A percentile compares a stretch with the other conserved stretches of the same genome.
Evolutionary conservation across 1,284 basidiomycete species (phyloP).

Genomic region (Coriolopsis trogii): DNA sequence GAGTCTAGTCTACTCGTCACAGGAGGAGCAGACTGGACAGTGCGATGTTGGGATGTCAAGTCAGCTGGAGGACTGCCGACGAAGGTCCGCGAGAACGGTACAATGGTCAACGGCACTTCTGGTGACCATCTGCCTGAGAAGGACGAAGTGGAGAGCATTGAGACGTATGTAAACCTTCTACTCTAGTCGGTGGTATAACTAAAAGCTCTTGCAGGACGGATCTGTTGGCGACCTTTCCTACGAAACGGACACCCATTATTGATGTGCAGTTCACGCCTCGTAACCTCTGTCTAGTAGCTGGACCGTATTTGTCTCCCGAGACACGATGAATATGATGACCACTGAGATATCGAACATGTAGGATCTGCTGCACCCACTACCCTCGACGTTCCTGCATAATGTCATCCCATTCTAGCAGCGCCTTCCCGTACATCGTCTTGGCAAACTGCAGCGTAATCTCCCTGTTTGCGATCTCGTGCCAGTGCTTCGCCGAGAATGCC

Average conservation of each 20-base stretch:
- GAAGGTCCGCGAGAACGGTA: slow-evolving; percentile 60
- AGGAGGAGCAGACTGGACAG: slow-evolving; percentile 91
- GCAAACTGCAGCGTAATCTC: neutral
- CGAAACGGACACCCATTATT: slow-evolving; percentile 92
- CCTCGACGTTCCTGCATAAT: too few species aligned
- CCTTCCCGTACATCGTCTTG: neutral
- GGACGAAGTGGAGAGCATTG: slow-evolving; percentile 50
- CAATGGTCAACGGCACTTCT: slow-evolving; percentile 30
- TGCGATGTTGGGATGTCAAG: slow-evolving; percentile 96
- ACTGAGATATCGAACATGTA: too few species aligned
- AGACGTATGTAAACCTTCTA: slow-evolving; percentile 56
- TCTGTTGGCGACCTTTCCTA: slow-evolving; percentile 88
- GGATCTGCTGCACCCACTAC: too few species aligned
- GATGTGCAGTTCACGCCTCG: slow-evolving; percentile 94
- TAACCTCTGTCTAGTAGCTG: slow-evolving; percentile 91
- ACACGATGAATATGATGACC: slow-evolving; percentile 46
- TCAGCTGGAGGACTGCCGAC: slow-evolving; percentile 66
- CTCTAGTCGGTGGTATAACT: neutral
- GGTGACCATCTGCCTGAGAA: slow-evolving; percentile 26
- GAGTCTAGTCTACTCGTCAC: slow-evolving; percentile 91
- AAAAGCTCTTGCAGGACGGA: slow-evolving; percentile 62
- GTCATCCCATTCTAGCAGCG: neutral
- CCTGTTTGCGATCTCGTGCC: neutral
- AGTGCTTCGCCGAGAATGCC: neutral
- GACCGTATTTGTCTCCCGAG: slow-evolving; percentile 63